phyloP scores from a whole-genome alignment of 768 basidiomycete species.

The Macrolepiota fuliginosa region DNA sequence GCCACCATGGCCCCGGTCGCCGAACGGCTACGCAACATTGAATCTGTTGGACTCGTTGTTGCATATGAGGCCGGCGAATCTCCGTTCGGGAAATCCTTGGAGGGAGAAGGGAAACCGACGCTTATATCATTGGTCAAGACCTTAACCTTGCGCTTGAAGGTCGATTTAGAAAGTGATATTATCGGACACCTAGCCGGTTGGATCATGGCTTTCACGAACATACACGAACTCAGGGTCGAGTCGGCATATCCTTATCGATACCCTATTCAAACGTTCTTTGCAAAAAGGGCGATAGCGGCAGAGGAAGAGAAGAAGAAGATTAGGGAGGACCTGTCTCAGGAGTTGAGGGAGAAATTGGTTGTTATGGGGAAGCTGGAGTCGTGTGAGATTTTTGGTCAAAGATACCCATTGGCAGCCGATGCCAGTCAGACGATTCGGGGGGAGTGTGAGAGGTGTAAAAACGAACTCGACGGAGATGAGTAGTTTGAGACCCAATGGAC shows the following conservation, averaged over 20 bases:
- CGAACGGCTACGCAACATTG: neutral
- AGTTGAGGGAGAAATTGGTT: neutral
- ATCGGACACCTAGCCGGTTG: constrained; percentile 5
- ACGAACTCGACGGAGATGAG: neutral
- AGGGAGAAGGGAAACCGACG: neutral
- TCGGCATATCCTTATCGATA: constrained; percentile 11
- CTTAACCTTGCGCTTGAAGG: constrained; percentile 6
- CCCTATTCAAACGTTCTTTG: constrained; percentile 2
- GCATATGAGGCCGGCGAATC: constrained; percentile 11
- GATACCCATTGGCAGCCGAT: neutral
- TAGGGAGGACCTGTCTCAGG: neutral
- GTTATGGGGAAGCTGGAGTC: constrained; percentile 5
- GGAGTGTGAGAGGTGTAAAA: neutral
- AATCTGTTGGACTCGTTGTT: neutral
- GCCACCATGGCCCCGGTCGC: neutral
- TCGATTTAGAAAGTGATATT: constrained; percentile 1
- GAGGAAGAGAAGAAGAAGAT: constrained; percentile 8
- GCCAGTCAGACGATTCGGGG: neutral
- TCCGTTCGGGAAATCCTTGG: constrained; percentile 4
- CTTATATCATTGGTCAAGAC: neutral
- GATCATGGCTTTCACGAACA: constrained; percentile 10
- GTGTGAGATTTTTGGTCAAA: constrained; percentile 8
- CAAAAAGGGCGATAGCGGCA: neutral
- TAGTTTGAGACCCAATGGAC: neutral
- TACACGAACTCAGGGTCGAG: constrained; percentile 6